Evolutionary conservation across 768 basidiomycete species (phyloP), one percentile per base, ranked within the genome.

Genomic region (Pholiota molesta): DNA sequence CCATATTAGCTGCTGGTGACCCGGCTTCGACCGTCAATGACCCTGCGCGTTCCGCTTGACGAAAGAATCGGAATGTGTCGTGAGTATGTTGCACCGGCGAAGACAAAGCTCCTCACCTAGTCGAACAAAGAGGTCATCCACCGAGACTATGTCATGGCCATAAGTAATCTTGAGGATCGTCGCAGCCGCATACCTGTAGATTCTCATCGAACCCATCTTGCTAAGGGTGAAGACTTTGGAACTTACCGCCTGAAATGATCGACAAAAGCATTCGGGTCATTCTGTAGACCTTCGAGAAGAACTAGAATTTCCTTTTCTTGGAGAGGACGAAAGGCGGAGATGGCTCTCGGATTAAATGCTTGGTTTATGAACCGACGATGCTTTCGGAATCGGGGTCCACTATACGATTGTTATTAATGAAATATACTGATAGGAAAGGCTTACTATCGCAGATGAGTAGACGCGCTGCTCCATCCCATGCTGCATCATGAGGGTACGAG

Each of bases 301-400:
- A 72, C 73, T n/a, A 77, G 63, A 8, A 74, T 72, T 64, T 81
- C 80, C 69, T 77, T 76, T 65, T 76, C 71, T 65, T 82, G 81
- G 5, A 83, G 69, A 31, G 79, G 78, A 26, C 72, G 75, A 63
- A 81, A 77, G 56, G 69, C 69, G 57, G 69, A 54, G n/a, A 77
- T 68, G 17, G 79, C 78, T 60, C 74, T 73, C 52, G 78, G 76
- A 68, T 83, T 83, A 67, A 84, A 84, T 31, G 74, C 72, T 62
- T 81, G 76, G 55, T 83, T 80, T 42, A 83, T 79, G 65, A 81
- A 82, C 16, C 82, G 79, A 51, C 82, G 78, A 68, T 84, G 83
- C 70, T 78, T 83, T 62, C 83, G 75, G 68, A 84, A 82, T 44
- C 79, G 76, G n/a, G 78, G 79, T 35, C 83, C 83, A 68, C 81